Evolutionary conservation across 1,284 basidiomycete genomes (phyloP).

Genomic region (Ceratobasidium sp.): DNA sequence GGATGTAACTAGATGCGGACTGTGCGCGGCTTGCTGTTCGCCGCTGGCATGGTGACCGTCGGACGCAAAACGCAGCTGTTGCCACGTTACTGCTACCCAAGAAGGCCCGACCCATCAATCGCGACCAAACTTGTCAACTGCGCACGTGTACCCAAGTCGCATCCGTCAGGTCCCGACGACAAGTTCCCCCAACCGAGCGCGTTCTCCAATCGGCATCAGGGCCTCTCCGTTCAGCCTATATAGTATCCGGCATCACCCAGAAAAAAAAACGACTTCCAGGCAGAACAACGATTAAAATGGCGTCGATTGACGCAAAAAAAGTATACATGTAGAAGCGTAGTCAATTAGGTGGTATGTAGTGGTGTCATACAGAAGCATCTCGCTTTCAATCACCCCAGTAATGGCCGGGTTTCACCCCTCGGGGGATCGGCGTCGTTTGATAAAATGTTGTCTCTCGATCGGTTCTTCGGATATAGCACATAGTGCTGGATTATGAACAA

Average conservation of each 20-base stretch:
- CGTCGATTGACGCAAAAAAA: background rate
- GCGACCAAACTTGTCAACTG: too few species aligned
- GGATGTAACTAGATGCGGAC: slow-evolving; percentile 36
- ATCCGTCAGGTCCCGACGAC: slow-evolving; percentile 36
- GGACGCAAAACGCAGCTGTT: slow-evolving; percentile 32
- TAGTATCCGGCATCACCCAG: slow-evolving; percentile 1
- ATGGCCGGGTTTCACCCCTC: slow-evolving; percentile 17
- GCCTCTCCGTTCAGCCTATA: background rate
- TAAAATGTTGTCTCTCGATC: background rate
- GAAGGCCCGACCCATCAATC: background rate
- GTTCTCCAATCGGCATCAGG: slow-evolving; percentile 18
- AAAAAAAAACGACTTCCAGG: too few species aligned
- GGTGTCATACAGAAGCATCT: background rate
- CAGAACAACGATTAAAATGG: slow-evolving; percentile 7
- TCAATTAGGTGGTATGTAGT: background rate
- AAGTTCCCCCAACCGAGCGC: background rate
- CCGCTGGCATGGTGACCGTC: slow-evolving; percentile 37
- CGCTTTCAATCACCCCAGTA: slow-evolving; percentile 7
- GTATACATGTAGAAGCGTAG: background rate
- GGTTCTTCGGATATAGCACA: slow-evolving; percentile 45
- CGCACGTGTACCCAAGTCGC: too few species aligned
- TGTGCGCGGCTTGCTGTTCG: background rate
- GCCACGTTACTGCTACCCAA: slow-evolving; percentile 34
- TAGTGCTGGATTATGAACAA: slow-evolving; percentile 53
- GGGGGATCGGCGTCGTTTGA: background rate